These are phyloP conservation scores for Barnettozyma wickerhamii DNA, from an alignment of 805 yeast genomes.

Conservation along the genomic window DNA sequence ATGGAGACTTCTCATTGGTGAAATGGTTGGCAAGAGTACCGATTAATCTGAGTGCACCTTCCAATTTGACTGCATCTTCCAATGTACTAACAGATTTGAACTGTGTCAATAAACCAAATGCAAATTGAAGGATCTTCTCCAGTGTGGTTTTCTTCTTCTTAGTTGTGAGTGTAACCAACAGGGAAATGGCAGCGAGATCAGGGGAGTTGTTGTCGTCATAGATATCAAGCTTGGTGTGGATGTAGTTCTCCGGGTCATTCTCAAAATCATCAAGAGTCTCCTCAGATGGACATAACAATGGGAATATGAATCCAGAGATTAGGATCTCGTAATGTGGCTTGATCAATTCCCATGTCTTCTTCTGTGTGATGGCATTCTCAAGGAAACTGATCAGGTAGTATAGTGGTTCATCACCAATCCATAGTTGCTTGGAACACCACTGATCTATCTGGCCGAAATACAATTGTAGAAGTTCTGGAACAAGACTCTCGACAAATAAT, in stretches of 20 bases:
- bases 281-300: conserved; percentile 66
- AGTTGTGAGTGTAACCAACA: conserved; percentile 66
- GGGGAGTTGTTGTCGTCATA: conserved; percentile 62
- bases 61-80: conserved; percentile 61
- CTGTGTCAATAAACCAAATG: conserved; percentile 42
- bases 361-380: conserved; percentile 54
- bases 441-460: conserved; percentile 62
- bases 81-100: conserved; percentile 30
- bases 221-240: conserved; percentile 65
- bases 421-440: conserved; percentile 63
- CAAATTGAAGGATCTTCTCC: conserved; percentile 56
- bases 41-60: conserved; percentile 74
- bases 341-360: conserved; percentile 61
- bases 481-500: conserved; percentile 50
- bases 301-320: conserved; percentile 69
- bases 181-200: conserved; percentile 73
- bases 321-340: conserved; percentile 62
- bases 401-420: conserved; percentile 66
- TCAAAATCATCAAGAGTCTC: conserved; percentile 71
- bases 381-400: conserved; percentile 62
- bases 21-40: conserved; percentile 67
- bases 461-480: conserved; percentile 68
- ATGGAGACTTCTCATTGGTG: conserved; percentile 51
- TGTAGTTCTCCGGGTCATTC: conserved; percentile 84
- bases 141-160: conserved; percentile 60